Evolutionary conservation across 2,329 filamentous ascomycete genomes (phyloP).

Genomic region (Phialophora chinensis): DNA sequence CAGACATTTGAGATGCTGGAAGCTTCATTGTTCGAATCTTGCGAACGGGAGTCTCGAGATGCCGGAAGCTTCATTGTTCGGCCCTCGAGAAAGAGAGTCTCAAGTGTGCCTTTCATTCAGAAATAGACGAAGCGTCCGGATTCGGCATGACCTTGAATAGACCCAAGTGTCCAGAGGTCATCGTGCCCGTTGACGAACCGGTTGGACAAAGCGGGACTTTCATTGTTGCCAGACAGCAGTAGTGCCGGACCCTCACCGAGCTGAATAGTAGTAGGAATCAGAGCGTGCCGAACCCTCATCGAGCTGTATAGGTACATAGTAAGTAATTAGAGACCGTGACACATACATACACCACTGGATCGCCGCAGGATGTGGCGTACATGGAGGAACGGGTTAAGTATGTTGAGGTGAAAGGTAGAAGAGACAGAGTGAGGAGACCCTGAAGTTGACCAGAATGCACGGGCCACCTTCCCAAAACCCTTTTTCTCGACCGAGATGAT

Average conservation of each 20-base stretch:
- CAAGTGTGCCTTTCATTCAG: neutral
- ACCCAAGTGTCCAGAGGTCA: neutral
- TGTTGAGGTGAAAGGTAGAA: neutral
- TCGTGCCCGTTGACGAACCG: neutral
- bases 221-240: neutral
- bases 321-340: neutral
- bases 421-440: neutral
- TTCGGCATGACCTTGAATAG: neutral
- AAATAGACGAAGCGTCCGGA: slow-evolving; percentile 2
- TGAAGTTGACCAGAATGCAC: neutral
- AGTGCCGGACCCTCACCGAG: neutral
- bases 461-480: neutral
- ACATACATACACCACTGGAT: neutral
- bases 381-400: neutral
- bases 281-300: neutral
- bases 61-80: neutral
- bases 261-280: neutral
- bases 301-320: neutral
- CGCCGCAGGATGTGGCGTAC: neutral
- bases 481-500: no score
- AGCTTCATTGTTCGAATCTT: neutral
- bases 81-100: neutral
- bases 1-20: neutral
- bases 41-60: neutral
- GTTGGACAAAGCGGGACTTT: neutral